A percentile compares a stretch with the other conserved stretches of the same genome.
phyloP scores from a whole-genome alignment of 352 stramenopile genomes.

The Phytophthora sp. region DNA sequence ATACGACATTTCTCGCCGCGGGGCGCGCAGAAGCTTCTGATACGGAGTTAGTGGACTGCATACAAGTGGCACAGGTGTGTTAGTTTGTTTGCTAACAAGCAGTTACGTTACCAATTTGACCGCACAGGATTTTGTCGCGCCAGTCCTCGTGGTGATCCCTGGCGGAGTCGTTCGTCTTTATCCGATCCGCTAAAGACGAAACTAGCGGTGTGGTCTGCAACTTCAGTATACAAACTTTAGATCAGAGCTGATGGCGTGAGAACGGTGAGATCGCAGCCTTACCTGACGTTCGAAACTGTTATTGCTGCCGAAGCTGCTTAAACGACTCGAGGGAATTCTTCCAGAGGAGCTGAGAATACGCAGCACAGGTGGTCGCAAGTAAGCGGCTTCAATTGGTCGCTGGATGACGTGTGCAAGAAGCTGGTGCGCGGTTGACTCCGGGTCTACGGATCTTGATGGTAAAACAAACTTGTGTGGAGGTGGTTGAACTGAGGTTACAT shows the following conservation, averaged over 20 bases:
- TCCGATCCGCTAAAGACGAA: neutral
- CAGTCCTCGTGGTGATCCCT: constrained; percentile 38
- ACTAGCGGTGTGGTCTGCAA: neutral
- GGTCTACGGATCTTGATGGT: constrained; percentile 7
- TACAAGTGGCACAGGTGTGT: neutral
- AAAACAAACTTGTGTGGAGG: constrained; percentile 7
- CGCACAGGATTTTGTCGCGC: constrained; percentile 49
- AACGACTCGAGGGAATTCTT: neutral
- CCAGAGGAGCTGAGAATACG: constrained; percentile 6
- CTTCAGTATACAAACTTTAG: neutral
- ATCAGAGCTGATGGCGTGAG: neutral
- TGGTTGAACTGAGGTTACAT: neutral
- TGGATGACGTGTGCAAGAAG: constrained; percentile 35
- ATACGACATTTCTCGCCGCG: constrained; percentile 25
- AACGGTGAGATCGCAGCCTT: neutral
- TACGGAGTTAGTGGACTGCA: constrained; percentile 40
- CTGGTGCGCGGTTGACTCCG: constrained; percentile 29
- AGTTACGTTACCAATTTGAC: too few relatives aligned
- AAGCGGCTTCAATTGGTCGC: constrained; percentile 30
- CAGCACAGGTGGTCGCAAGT: constrained; percentile 29
- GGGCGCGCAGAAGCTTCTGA: constrained; percentile 30
- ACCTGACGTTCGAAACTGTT: constrained; percentile 30
- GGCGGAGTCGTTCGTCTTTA: neutral
- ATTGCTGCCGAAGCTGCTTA: constrained; percentile 20
- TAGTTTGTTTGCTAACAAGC: too few relatives aligned